phyloP scores from a whole-genome alignment of 805 yeast species.

The Phaffomyces antillensis region DNA sequence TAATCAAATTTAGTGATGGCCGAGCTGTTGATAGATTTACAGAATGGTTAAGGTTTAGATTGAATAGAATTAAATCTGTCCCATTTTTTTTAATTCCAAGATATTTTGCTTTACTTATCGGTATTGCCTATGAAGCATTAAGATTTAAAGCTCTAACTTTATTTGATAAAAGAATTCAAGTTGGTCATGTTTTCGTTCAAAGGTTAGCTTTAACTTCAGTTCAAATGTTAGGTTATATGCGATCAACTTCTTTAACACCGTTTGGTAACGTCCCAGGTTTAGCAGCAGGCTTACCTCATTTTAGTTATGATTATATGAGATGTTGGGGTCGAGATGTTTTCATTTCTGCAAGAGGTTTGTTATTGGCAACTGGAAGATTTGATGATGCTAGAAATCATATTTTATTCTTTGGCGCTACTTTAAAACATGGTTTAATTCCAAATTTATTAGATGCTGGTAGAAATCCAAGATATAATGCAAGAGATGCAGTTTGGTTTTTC shows the following conservation, averaged over 20 bases:
- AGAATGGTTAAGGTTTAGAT: conserved; percentile 63
- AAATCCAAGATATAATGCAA: conserved; percentile 90
- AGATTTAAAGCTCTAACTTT: conserved; percentile 56
- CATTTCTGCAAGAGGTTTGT: conserved; percentile 75
- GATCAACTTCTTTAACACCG: conserved; percentile 72
- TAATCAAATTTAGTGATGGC: conserved; percentile 43
- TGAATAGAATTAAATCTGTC: conserved; percentile 51
- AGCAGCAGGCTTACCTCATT: conserved; percentile 97
- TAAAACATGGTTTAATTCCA: conserved; percentile 94
- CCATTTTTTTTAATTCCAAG: conserved; percentile 84
- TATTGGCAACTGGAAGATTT: conserved; percentile 68
- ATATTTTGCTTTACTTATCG: conserved; percentile 76
- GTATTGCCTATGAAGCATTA: conserved; percentile 78
- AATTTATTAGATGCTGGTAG: conserved; percentile 87
- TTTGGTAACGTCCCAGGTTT: conserved; percentile 55
- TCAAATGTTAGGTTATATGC: conserved; percentile 76
- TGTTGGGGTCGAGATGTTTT: conserved; percentile 99
- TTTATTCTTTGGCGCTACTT: conserved; percentile 78
- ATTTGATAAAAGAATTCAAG: conserved; percentile 47
- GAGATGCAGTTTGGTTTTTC: conserved; percentile 97
- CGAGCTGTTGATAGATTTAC: conserved; percentile 48
- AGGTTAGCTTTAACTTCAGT: conserved; percentile 73
- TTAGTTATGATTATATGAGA: conserved; percentile 85
- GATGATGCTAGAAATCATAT: conserved; percentile 80
- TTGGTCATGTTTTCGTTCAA: conserved; percentile 68